Evolutionary conservation across 148 eudicot species (phyloP).

Genomic region (Fagopyrum homotropicum): DNA sequence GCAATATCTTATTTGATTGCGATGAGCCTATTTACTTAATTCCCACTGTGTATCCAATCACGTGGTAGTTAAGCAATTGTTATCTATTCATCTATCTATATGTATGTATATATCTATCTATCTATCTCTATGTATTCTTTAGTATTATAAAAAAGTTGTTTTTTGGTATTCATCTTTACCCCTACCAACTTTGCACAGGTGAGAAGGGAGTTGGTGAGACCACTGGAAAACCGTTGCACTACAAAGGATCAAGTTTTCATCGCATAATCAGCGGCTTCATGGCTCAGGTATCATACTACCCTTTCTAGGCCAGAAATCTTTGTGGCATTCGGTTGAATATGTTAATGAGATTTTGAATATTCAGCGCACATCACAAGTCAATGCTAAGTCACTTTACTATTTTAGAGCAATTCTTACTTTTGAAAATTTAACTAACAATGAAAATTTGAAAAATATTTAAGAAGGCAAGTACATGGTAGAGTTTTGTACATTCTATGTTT

Average conservation of each 20-base stretch:
- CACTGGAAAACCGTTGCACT: constrained; percentile 79
- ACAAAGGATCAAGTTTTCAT: constrained; percentile 75
- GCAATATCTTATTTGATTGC: not conserved
- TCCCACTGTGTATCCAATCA: not conserved
- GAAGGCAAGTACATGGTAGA: not conserved
- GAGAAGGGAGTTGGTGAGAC: constrained; percentile 81
- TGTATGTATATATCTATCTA: not conserved
- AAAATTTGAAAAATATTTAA: not conserved
- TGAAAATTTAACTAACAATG: not conserved
- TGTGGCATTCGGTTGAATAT: not conserved
- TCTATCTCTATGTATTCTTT: not conserved
- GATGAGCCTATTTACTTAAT: not conserved
- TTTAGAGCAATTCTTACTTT: not conserved
- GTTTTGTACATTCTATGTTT: not conserved
- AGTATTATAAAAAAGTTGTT: not conserved
- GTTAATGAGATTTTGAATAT: not conserved
- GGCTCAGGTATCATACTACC: constrained; percentile 66
- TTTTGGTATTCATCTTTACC: not conserved
- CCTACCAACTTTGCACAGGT: constrained; percentile 34
- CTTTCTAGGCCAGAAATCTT: not conserved
- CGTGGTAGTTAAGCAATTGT: not conserved
- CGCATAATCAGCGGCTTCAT: constrained; percentile 92
- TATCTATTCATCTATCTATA: not conserved
- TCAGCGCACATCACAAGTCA: not conserved
- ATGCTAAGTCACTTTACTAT: not conserved